These are phyloP conservation scores for Trichocomaceae sp. DNA, from an alignment of 2,329 filamentous ascomycete genomes.

Conservation along the genomic window DNA sequence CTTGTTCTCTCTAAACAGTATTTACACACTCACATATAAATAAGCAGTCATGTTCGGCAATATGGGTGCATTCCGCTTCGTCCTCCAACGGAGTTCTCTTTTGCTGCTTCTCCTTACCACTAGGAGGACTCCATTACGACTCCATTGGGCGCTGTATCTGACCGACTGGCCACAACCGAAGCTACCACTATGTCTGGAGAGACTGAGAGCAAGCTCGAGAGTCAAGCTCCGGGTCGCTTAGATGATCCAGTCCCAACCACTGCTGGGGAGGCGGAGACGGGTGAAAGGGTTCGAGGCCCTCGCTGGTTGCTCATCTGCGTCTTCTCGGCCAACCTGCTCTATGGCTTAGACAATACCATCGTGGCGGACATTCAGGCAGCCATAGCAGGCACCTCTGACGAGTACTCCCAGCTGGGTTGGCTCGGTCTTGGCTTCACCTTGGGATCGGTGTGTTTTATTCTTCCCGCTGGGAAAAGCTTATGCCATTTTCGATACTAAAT, in stretches of 20 bases:
- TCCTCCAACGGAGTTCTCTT: neutral
- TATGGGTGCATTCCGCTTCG: too few relatives aligned
- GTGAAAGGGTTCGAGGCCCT: neutral
- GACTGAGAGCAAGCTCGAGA: neutral
- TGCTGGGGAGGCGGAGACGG: neutral
- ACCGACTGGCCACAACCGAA: neutral
- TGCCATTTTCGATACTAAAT: constrained; percentile 42
- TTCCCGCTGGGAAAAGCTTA: constrained; percentile 36
- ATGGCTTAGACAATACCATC: constrained; percentile 42
- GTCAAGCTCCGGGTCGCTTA: neutral
- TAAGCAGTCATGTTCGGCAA: too few relatives aligned
- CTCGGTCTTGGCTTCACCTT: constrained; percentile 38
- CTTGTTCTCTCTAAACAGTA: too few relatives aligned
- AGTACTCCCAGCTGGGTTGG: constrained; percentile 39
- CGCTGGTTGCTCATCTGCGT: constrained; percentile 20
- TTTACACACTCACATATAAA: too few relatives aligned
- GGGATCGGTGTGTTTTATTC: constrained; percentile 35
- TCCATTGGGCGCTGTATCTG: too few relatives aligned
- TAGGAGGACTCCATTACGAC: neutral
- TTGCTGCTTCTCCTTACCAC: neutral
- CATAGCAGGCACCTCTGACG: constrained; percentile 34
- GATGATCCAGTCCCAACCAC: neutral
- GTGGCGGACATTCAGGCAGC: constrained; percentile 43
- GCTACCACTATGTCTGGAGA: neutral
- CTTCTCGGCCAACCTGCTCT: constrained; percentile 34